These are phyloP conservation scores for Globisporangium cylindrosporum DNA, from an alignment of 352 stramenopile species.

Conservation along the genomic window DNA sequence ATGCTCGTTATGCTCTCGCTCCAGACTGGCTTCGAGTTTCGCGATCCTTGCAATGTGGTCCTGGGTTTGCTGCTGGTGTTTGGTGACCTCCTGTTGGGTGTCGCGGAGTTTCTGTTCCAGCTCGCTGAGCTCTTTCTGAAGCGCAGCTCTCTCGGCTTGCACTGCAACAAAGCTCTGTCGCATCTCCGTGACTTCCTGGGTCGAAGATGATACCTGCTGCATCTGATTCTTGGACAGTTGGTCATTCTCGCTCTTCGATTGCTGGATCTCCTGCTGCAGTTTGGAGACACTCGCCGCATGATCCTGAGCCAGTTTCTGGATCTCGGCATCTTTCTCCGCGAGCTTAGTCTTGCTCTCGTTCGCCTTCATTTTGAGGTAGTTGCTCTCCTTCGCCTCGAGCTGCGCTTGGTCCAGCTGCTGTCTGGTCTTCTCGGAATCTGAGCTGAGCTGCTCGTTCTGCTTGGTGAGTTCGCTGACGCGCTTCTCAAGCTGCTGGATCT, in stretches of 20 bases:
- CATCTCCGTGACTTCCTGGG: conserved; percentile 25
- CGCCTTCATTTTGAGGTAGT: conserved; percentile 57
- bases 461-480: conserved; percentile 26
- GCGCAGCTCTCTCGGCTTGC: conserved; percentile 16
- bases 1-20: conserved; percentile 11
- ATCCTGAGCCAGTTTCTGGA: conserved; percentile 12
- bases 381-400: conserved; percentile 48
- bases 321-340: conserved; percentile 25
- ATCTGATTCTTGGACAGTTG: conserved; percentile 18
- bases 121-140: conserved; percentile 26
- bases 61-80: conserved; percentile 16
- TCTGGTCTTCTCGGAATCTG: conserved; percentile 17
- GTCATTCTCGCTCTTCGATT: conserved; percentile 28
- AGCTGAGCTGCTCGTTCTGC: conserved; percentile 19
- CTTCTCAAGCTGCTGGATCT: conserved; percentile 35
- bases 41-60: conserved; percentile 2
- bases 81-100: conserved; percentile 17
- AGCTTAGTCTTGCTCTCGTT: conserved; percentile 47
- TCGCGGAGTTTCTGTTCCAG: conserved; percentile 21
- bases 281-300: conserved; percentile 17
- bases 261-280: conserved; percentile 21
- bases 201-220: conserved; percentile 23
- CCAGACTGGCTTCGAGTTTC: conserved; percentile 5
- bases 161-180: conserved; percentile 19
- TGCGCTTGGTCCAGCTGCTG: conserved; percentile 28